A percentile compares a stretch with the other conserved stretches of the same genome.
These are phyloP conservation scores for Penicillium steckii DNA, from an alignment of 495 filamentous ascomycete genomes.

Conservation along the genomic window DNA sequence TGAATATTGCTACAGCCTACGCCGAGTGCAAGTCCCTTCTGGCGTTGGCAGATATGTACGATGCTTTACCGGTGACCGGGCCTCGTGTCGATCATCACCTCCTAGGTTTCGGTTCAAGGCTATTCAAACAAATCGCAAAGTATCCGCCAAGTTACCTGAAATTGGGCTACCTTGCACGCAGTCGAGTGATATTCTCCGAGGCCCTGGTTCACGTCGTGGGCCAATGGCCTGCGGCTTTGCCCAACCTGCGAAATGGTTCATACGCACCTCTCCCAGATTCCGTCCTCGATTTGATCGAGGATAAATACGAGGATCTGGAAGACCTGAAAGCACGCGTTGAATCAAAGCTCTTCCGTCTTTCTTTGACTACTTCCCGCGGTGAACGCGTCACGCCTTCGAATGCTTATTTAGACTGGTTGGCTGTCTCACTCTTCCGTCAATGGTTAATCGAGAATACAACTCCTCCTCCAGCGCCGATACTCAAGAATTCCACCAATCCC, in stretches of 20 bases:
- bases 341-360: conserved; percentile 74
- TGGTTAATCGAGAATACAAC: conserved; percentile 88
- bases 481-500: conserved; percentile 34
- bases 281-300: conserved; percentile 84
- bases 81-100: conserved; percentile 91
- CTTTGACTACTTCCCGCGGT: conserved; percentile 72
- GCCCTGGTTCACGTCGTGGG: conserved; percentile 89
- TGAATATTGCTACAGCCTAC: conserved; percentile 88
- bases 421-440: conserved; percentile 78
- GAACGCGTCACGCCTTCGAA: conserved; percentile 77
- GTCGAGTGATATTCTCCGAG: conserved; percentile 84
- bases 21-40: conserved; percentile 87
- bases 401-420: conserved; percentile 84
- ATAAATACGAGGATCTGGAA: conserved; percentile 83
- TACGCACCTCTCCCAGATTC: conserved; percentile 59
- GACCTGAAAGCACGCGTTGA: conserved; percentile 67
- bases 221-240: conserved; percentile 78
- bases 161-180: conserved; percentile 79
- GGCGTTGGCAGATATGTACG: conserved; percentile 84
- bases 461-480: conserved; percentile 56
- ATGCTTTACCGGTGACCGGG: conserved; percentile 82
- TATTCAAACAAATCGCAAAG: conserved; percentile 93
- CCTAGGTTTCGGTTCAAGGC: conserved; percentile 79
- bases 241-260: conserved; percentile 65
- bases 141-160: conserved; percentile 90